Evolutionary conservation across 495 filamentous ascomycete species (phyloP).

Genomic region (Tetracladium setigerum): DNA sequence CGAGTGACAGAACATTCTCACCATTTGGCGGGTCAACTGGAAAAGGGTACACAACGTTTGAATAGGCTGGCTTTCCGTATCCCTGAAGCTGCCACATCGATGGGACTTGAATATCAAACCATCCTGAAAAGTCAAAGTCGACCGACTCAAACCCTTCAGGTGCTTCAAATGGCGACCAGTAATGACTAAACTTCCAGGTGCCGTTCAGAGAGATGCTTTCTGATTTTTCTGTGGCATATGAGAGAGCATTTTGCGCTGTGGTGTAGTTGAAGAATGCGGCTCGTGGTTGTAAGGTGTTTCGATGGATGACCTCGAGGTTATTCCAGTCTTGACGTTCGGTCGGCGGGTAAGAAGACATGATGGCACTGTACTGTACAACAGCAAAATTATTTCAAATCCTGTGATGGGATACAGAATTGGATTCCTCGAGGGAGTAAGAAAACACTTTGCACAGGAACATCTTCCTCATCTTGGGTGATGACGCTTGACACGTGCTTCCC

Average conservation of each 20-base stretch:
- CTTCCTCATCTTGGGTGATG: no score
- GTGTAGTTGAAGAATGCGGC: conserved; percentile 50
- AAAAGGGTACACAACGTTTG: conserved; percentile 57
- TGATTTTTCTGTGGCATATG: conserved; percentile 18
- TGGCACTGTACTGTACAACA: no score
- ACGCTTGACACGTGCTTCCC: no score
- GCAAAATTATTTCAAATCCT: no score
- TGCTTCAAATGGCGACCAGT: conserved; percentile 16
- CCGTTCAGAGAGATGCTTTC: conserved; percentile 41
- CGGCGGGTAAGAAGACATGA: background rate
- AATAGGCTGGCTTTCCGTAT: conserved; percentile 48
- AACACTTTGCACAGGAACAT: no score
- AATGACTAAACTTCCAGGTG: conserved; percentile 45
- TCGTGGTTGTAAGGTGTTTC: conserved; percentile 53
- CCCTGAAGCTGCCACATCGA: conserved; percentile 67
- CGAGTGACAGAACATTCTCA: no score
- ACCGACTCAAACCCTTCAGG: conserved; percentile 3
- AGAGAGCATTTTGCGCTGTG: conserved; percentile 25
- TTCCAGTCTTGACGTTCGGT: conserved; percentile 41
- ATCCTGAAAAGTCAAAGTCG: conserved; percentile 23
- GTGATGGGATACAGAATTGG: no score
- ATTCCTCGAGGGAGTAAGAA: no score
- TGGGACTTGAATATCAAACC: conserved; percentile 54
- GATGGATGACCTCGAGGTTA: conserved; percentile 52
- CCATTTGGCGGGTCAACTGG: conserved; percentile 48